Evolutionary conservation across 73 alveolate genomes (phyloP), one percentile per base, ranked within the genome.

Genomic region (Paramecium octaurelia): DNA sequence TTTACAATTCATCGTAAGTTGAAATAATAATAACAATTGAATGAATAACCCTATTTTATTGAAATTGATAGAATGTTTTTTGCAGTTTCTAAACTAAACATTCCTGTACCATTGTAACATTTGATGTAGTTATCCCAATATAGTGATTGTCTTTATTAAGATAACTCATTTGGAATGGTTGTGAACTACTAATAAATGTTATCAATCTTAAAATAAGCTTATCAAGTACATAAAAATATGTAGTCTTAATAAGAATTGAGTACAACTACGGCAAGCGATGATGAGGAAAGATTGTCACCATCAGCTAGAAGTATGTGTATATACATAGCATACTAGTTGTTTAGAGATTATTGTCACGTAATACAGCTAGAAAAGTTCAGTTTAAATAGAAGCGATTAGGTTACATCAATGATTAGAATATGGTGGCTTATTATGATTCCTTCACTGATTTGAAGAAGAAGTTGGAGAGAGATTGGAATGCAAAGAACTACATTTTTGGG

Each of bases 201-300:
- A 7, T 14, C 70, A n/a, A 35, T 80, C 4, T 44, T 80, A 20
- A 44, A 46, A n/a, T 42, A 80, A 23, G 57, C 91, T 0, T 75
- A 38, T 38, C 46, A 35, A 75, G 27, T 20, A 8, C 34, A 38
- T 16, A 75, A 75, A 42, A 75, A 75, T 42, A 75, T 75, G 43
- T 80, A 21, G 8, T 80, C 91, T 38, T 80, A 80, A 80, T 48
- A 80, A 44, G 91, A 80, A 80, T 80, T 80, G 14, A 80, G 91
- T 80, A 80, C 91, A 43, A 80, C 91, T 38, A 80, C 91, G 10
- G 91, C 91, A 43, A 44, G 76, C 44, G 91, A 80, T 80, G 91
- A 80, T 42, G 91, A 80, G n/a, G 91, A 80, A 43, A 40, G 75
- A 80, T 20, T 80, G 21, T 44, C 91, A 9, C 70, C 91, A 44